A percentile compares a stretch with the other conserved stretches of the same genome.
phyloP scores from a whole-genome alignment of 345 rosid genomes.

The Eucalyptus guilfoylei region DNA sequence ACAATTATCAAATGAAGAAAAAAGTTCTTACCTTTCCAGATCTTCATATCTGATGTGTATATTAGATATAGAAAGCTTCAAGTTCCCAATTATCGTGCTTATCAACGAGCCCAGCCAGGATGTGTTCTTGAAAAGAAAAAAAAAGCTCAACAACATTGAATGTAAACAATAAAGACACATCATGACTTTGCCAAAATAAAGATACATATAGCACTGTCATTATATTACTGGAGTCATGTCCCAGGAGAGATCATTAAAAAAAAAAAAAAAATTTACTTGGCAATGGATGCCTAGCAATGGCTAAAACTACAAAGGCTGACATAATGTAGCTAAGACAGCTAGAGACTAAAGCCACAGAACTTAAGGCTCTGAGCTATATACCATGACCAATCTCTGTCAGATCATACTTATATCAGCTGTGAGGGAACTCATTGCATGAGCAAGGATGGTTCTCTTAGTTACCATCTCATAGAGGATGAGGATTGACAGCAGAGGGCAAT shows the following conservation, averaged over 20 bases:
- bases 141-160: neutral
- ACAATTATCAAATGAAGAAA: neutral
- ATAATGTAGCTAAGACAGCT: neutral
- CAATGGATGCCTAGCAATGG: neutral
- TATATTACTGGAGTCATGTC: neutral
- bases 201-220: neutral
- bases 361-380: neutral
- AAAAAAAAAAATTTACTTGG: neutral
- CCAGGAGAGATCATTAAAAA: neutral
- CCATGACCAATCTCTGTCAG: neutral
- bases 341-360: neutral
- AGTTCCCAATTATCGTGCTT: conserved; percentile 88
- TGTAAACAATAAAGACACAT: neutral
- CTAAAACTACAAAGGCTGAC: neutral
- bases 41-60: conserved; percentile 98
- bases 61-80: conserved; percentile 94
- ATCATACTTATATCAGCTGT: neutral
- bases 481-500: neutral
- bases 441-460: neutral
- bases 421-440: neutral
- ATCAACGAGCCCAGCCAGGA: conserved; percentile 96
- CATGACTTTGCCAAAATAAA: neutral
- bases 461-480: neutral
- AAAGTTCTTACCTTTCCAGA: conserved; percentile 60
- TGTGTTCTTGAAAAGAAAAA: conserved; percentile 53